Evolutionary conservation across 176 grass and related monocot genomes (phyloP), one percentile per base, ranked within the genome.

Genomic region (Typha latifolia): DNA sequence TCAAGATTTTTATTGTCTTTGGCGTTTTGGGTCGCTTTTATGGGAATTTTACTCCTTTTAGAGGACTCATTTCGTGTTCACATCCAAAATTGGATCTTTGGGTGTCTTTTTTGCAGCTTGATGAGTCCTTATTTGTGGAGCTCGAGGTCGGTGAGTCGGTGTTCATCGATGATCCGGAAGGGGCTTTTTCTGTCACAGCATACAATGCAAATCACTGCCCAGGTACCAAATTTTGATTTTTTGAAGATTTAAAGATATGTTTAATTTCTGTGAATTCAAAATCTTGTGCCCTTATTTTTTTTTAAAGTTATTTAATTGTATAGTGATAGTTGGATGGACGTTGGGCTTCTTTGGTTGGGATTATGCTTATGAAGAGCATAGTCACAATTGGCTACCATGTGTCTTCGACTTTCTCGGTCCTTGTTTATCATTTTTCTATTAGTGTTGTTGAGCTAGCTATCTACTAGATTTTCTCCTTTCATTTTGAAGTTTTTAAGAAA

Each of bases 171-270:
- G 82, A 91, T 53, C 84, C 84, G 24, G 61, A 77, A 51, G 84
- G 82, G 32, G 69, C 51, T 15, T 90, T 90, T 48, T 81, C 71
- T 14, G 84, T 91, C 64, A 87, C 91, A 14, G 64, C 67, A n/a
- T 81, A 80, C 29, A 84, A 88, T 52, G 91, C 91, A 32, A 96
- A 96, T 57, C 91, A 96, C 70, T 96, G 87, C 66, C 82, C 84
- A 67, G 91, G 91, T 88, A 21, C 32, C n/a, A 34, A 3, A 15
- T 23, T 18, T 1, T 23, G 12, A 22, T 67, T 49, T 67, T 67
- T 49, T 47, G 32, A 34, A 34, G 32, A 34, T 49, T n/a, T 3
- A 4, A 1, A 4, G 4, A 19, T 57, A 8, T 37, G 34, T 57
- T 57, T 57, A 21, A 21, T 57, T 18, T 57, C 52, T 18, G 4